phyloP scores from a whole-genome alignment of 75 land plant species.

The Gnetum montanum region DNA sequence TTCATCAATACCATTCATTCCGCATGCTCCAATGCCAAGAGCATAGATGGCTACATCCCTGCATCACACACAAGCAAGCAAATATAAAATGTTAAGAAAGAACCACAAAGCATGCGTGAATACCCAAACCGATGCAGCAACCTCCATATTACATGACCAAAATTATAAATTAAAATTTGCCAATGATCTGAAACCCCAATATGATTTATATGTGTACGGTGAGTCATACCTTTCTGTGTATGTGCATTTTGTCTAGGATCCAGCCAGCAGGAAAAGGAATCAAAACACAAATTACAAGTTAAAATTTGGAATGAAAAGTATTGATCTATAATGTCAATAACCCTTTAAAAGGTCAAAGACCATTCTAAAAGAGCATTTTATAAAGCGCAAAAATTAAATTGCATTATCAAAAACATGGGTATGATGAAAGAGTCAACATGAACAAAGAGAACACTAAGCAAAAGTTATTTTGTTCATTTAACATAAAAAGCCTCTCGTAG shows the following conservation, averaged over 20 bases:
- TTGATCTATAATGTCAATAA: no score
- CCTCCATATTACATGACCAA: background rate
- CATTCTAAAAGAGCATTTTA: no score
- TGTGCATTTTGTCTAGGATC: background rate
- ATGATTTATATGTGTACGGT: background rate
- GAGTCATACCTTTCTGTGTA: conserved; percentile 7
- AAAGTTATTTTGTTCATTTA: no score
- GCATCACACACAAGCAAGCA: background rate
- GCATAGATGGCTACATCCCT: conserved; percentile 91
- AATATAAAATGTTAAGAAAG: background rate
- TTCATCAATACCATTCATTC: conserved; percentile 56
- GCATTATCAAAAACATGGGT: no score
- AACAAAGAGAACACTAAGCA: no score
- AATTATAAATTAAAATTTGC: background rate
- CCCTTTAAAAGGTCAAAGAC: no score
- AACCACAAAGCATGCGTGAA: background rate
- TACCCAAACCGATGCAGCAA: background rate
- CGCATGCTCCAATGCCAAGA: conserved; percentile 85
- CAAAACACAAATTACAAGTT: no score
- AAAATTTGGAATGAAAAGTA: no score
- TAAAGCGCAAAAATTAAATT: no score
- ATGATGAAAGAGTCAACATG: no score
- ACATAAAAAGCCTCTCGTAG: no score
- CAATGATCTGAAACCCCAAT: background rate
- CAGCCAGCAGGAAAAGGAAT: conserved; percentile 6